Evolutionary conservation across 202 grass and related monocot species (phyloP).

Genomic region (Zoysia matrella): DNA sequence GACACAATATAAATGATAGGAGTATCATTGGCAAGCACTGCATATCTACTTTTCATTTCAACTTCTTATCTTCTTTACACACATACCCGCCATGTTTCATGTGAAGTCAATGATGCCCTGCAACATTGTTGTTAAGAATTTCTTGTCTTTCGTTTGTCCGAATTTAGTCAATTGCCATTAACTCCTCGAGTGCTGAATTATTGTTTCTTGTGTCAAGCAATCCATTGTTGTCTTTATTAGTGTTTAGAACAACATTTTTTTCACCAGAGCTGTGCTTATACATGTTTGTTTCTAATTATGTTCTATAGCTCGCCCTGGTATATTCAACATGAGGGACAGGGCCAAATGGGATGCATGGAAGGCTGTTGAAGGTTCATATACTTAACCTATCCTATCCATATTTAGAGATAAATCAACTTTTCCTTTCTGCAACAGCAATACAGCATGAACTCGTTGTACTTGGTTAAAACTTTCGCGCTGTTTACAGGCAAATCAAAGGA

Average conservation of each 20-base stretch:
- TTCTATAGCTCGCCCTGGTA: constrained; percentile 51
- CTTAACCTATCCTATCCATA: constrained; percentile 15
- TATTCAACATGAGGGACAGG: constrained; percentile 61
- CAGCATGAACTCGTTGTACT: not conserved
- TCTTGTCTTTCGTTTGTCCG: not conserved
- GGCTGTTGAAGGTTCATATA: constrained; percentile 63
- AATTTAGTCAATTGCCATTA: no score
- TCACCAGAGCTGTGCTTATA: constrained; percentile 11
- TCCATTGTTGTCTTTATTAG: not conserved
- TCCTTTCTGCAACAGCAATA: not conserved
- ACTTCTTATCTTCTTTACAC: not conserved
- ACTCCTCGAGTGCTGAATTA: no score
- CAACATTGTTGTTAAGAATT: not conserved
- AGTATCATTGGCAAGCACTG: not conserved
- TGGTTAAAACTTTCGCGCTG: constrained; percentile 16
- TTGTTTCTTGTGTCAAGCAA: no score
- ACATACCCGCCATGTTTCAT: not conserved
- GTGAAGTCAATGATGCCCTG: not conserved
- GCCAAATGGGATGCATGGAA: constrained; percentile 87
- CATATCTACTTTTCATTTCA: not conserved
- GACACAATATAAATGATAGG: not conserved
- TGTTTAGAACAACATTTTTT: not conserved
- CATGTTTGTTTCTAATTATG: not conserved
- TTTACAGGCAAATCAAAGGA: no score
- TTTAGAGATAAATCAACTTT: not conserved